A percentile compares a stretch with the other conserved stretches of the same genome.
These are phyloP conservation scores for Cladophialophora immunda DNA, from an alignment of 2,329 filamentous ascomycete species.

Conservation along the genomic window DNA sequence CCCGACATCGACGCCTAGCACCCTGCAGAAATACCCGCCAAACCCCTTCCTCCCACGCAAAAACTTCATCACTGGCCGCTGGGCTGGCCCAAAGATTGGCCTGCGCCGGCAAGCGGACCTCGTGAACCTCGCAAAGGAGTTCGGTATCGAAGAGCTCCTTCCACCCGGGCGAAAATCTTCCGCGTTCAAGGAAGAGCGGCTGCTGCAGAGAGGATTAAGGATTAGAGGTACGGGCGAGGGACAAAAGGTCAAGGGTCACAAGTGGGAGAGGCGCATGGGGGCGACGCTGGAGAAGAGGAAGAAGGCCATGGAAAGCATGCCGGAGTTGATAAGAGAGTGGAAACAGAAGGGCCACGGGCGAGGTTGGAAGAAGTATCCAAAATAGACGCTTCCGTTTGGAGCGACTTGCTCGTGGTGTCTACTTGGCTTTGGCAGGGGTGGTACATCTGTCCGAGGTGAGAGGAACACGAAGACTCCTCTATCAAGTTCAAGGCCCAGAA, in stretches of 20 bases:
- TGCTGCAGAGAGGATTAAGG: slow-evolving; percentile 79
- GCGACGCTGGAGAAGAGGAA: slow-evolving; percentile 84
- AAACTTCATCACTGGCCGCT: slow-evolving; percentile 79
- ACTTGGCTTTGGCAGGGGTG: background rate
- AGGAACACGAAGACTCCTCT: background rate
- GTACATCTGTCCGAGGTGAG: background rate
- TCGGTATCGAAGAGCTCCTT: slow-evolving; percentile 82
- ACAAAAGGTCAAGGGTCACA: slow-evolving; percentile 93
- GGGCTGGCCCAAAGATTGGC: slow-evolving; percentile 84
- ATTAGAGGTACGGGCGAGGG: slow-evolving; percentile 94
- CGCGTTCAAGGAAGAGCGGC: slow-evolving; percentile 70
- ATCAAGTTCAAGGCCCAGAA: background rate
- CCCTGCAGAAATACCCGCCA: slow-evolving; percentile 55
- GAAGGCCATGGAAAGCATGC: slow-evolving; percentile 95
- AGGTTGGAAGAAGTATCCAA: slow-evolving; percentile 79
- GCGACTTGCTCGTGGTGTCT: background rate
- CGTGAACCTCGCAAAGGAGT: slow-evolving; percentile 80
- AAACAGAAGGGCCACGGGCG: slow-evolving; percentile 81
- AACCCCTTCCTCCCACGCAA: slow-evolving; percentile 86
- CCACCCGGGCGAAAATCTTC: slow-evolving; percentile 80
- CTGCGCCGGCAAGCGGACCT: slow-evolving; percentile 89
- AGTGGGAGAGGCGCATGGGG: slow-evolving; percentile 87
- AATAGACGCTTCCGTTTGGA: slow-evolving; percentile 65
- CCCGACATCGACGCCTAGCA: slow-evolving; percentile 49
- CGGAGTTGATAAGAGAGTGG: slow-evolving; percentile 88